Evolutionary conservation across 1,139 yeast genomes (phyloP).

Genomic region (Protomyces pachydermus): DNA sequence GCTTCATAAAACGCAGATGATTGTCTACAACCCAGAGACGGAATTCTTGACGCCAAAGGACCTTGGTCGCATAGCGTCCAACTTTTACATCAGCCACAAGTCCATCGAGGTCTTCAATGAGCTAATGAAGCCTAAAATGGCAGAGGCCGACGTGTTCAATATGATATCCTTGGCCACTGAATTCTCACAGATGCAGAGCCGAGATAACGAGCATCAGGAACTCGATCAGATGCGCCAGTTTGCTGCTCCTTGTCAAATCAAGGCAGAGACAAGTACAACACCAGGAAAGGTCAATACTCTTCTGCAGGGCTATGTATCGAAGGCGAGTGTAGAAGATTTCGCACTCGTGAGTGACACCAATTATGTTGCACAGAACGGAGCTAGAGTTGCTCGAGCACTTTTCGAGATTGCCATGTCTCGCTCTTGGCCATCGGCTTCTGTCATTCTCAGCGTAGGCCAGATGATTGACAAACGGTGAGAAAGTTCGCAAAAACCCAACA

Average conservation of each 20-base stretch:
- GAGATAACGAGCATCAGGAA: constrained; percentile 78
- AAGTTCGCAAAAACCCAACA: constrained; percentile 17
- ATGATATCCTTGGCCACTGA: constrained; percentile 91
- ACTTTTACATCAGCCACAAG: constrained; percentile 77
- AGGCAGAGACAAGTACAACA: constrained; percentile 67
- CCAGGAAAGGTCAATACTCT: constrained; percentile 85
- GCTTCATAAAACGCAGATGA: constrained; percentile 83
- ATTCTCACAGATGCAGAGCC: constrained; percentile 79
- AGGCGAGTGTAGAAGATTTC: constrained; percentile 58
- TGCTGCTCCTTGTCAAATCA: constrained; percentile 72
- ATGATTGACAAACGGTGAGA: constrained; percentile 62
- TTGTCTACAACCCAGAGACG: constrained; percentile 79
- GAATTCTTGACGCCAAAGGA: constrained; percentile 80
- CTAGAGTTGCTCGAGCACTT: constrained; percentile 85
- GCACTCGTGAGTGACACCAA: constrained; percentile 80
- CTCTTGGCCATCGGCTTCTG: constrained; percentile 65
- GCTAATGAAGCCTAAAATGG: constrained; percentile 74
- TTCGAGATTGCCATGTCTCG: constrained; percentile 71
- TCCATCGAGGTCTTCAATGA: constrained; percentile 86
- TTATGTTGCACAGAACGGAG: constrained; percentile 92
- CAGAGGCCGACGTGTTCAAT: constrained; percentile 87
- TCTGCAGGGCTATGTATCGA: constrained; percentile 81
- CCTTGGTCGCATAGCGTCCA: constrained; percentile 90
- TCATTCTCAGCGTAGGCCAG: constrained; percentile 49
- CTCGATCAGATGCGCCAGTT: constrained; percentile 55